Base-by-base conservation (phyloP, 306 rosid species). In the Cicer pinnatifidum region DNA sequence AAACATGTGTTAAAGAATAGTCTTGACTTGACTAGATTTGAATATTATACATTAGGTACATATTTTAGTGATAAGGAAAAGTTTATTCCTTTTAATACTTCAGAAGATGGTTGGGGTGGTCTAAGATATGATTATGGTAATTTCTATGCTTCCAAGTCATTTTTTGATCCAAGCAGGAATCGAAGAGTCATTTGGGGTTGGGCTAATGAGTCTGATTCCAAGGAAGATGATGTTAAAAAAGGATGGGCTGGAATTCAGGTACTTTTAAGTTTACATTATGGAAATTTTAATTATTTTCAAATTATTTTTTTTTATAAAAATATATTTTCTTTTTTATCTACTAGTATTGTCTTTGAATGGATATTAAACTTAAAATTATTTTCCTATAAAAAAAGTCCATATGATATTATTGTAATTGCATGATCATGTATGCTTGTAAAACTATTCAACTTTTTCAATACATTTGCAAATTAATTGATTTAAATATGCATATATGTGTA, bases 221-320 rank as follows among this genome's bases (percentile, higher is more conserved):
- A 4, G 6, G 1, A 47, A 0, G 80, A 82, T 19, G 95, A 91
- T 81, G 38, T 70, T 11, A 6, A 28, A 0, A 94, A 94, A 69
- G 97, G 98, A 75, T 94, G 98, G 98, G 92, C 97, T 0, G 97
- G 98, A 76, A 66, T 94, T 67, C 98, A 89, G 95, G 97, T 77
- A 40, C 8, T n/a, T 41, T 41, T 0, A 28, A 28, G 1, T 28
- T 0, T 28, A 28, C 35, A 28, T 28, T 28, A 3, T 28, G 5
- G 0, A 28, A 28, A 28, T 28, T 23, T 0, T 0, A 23, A 2
- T 23, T 0, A 23, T 23, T 23, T 23, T 23, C 23, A 20, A 20
- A 17, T 17, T 17, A 17, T 17, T 17, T 17, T 17, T 17, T 17
- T n/a, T n/a, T n/a, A n/a, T n/a, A n/a, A n/a, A n/a, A n/a, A n/a